phyloP scores from a whole-genome alignment of 768 basidiomycete genomes.

The Leccinum olivaceopallidum region DNA sequence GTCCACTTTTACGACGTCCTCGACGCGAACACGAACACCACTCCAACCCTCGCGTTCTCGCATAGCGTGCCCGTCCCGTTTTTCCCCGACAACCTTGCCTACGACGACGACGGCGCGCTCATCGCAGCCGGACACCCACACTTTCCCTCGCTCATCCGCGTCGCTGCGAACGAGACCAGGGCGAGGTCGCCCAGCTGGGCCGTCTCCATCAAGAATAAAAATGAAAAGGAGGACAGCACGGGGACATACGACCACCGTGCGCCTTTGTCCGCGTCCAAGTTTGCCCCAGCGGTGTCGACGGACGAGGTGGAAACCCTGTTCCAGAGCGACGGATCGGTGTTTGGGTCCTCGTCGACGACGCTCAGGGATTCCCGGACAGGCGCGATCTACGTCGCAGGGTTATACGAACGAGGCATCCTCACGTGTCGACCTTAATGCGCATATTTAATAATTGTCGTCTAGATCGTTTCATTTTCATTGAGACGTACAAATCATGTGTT shows the following conservation, averaged over 20 bases:
- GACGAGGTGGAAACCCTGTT: slow-evolving; percentile 62
- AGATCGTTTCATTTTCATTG: slow-evolving; percentile 1
- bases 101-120: slow-evolving; percentile 46
- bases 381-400: slow-evolving; percentile 52
- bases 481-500: slow-evolving; percentile 18
- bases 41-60: slow-evolving; percentile 41
- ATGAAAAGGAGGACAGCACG: not conserved
- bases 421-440: slow-evolving; percentile 41
- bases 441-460: not conserved
- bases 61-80: slow-evolving; percentile 54
- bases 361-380: slow-evolving; percentile 52
- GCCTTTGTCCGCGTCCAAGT: slow-evolving; percentile 47
- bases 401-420: slow-evolving; percentile 59
- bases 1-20: slow-evolving; percentile 52
- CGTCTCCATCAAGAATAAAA: slow-evolving; percentile 36
- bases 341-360: slow-evolving; percentile 53
- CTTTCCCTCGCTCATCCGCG: slow-evolving; percentile 49
- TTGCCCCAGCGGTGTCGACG: slow-evolving; percentile 37
- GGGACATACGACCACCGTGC: slow-evolving; percentile 43
- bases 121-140: slow-evolving; percentile 69
- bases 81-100: slow-evolving; percentile 61
- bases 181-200: slow-evolving; percentile 59
- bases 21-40: slow-evolving; percentile 29
- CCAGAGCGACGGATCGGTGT: slow-evolving; percentile 69
- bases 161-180: slow-evolving; percentile 46